Evolutionary conservation across 2,329 filamentous ascomycete genomes (phyloP).

Genomic region (Keithomyces neogunnii): DNA sequence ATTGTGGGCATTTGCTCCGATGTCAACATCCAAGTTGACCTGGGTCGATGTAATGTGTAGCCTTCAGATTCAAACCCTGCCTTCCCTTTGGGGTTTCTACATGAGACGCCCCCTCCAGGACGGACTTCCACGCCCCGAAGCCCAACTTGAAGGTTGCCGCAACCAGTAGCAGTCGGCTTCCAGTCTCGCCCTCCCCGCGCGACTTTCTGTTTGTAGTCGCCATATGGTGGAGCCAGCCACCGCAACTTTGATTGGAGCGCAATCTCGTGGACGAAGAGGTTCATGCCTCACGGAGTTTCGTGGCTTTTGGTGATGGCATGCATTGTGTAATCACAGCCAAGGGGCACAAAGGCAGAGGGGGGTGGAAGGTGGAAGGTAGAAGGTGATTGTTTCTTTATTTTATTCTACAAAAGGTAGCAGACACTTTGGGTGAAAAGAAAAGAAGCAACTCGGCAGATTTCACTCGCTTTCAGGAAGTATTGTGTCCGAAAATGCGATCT

Average conservation of each 20-base stretch:
- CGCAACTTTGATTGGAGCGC: constrained; percentile 1
- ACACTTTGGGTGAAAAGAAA: no score
- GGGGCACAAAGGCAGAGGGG: no score
- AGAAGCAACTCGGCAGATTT: no score
- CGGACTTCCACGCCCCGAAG: not conserved
- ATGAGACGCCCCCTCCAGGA: not conserved
- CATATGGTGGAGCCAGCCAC: constrained; percentile 1
- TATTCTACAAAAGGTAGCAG: no score
- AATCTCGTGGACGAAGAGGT: not conserved
- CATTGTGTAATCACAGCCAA: no score
- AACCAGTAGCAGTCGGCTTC: constrained; percentile 6
- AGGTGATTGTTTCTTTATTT: no score
- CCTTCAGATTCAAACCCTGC: not conserved
- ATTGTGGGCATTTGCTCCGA: not conserved
- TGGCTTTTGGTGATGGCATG: no score
- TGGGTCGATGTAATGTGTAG: not conserved
- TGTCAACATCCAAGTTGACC: not conserved
- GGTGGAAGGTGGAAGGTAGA: no score
- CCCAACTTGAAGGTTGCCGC: not conserved
- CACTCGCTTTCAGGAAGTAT: no score
- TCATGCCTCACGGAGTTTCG: no score
- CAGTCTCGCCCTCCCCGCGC: constrained; percentile 1
- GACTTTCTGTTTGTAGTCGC: not conserved
- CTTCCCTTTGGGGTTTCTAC: not conserved
- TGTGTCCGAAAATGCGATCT: no score